Evolutionary conservation across 2,329 filamentous ascomycete genomes (phyloP), one percentile per base, ranked within the genome.

Genomic region (Ascochyta viciae-villosae): DNA sequence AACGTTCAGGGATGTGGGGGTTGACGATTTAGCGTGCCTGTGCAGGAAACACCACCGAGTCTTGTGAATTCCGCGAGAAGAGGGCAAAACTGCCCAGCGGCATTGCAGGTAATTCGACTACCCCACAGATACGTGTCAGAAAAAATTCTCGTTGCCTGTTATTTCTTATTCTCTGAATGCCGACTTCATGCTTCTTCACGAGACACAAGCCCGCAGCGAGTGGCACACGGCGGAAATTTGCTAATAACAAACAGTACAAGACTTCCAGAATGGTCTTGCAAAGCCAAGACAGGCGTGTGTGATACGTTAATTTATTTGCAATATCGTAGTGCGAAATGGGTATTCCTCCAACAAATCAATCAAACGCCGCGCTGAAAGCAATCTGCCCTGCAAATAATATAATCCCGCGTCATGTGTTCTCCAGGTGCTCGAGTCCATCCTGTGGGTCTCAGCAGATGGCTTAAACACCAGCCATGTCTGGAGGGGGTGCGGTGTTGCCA

Each of bases 401-500:
- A n/a, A 19, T 22, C 23, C 19, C 12, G 15, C 5, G 16, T 24
- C 10, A 43, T 8, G 22, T 10, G 10, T 6, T 12, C 12, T 13
- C 29, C 29, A 31, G 12, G 12, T 15, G 13, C 3, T 31, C 13
- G 7, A 1, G 15, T 16, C 8, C 16, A 31, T 6, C 13, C 16
- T 9, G 12, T 3, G 13, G 1, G 5, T 27, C 8, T 3, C 8
- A 10, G 5, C 22, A 2, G 27, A 12, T 10, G 31, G 26, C 44
- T 68, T 68, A 78, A 29, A 76, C 76, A 44, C 73, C 74, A 57
- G 78, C 72, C 66, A 76, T 76, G 50, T 71, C 60, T 15, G 75
- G 75, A 16, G 71, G 69, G 6, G 72, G 63, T 16, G 68, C 61
- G n/a, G 64, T 69, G 42, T 74, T 62, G 54, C 61, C 59, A 52